Base-by-base conservation (phyloP, 2,329 filamentous ascomycete species). In the Stagonosporopsis tanaceti region DNA sequence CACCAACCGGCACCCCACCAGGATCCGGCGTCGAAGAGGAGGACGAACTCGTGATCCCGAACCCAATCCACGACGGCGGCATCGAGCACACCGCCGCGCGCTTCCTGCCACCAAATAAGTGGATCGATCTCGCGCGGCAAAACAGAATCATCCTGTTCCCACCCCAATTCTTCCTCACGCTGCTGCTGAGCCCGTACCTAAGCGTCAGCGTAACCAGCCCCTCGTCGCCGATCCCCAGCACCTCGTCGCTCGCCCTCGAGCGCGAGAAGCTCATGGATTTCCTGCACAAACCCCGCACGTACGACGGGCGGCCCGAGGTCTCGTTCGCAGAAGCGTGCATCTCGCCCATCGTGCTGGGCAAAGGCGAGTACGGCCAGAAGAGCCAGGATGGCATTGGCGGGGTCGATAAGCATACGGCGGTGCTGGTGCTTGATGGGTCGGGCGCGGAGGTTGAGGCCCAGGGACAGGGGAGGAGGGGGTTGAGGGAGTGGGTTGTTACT, bases 91-190 rank as follows among this genome's bases (percentile, higher is more conserved):
- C 91, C 1, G 88, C 92, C 4, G 92, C 94, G 0, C 83, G 85
- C 28, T 98, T 97, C 73, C 86, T 92, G 38, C 83, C 87, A 2
- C 86, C 90, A 0, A 77, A 81, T 3, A 81, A 82, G 20, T 97
- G 93, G 89, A 80, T 97, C 20, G 76, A 79, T 5, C 82, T 85
- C 47, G 89, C 90, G 4, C 78, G 81, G 2, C 74, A 74, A 2
- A 88, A 87, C 27, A 83, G 90, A 37, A 87, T 97, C 59, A 90
- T 96, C 56, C 79, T 99, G 5, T 97, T 96, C 71, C 95, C 95
- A 4, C 95, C 95, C 0, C 95, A 98, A 71, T 89, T 89, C 71
- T 93, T 90, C 76, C 83, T 95, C 4, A 81, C 92, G 11, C 78
- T 82, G 32, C 77, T 90, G 0, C 76, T 91, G 2, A 74, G 83